These are phyloP conservation scores for Neofusicoccum laricinum DNA, from an alignment of 2,329 filamentous ascomycete genomes.

Conservation along the genomic window DNA sequence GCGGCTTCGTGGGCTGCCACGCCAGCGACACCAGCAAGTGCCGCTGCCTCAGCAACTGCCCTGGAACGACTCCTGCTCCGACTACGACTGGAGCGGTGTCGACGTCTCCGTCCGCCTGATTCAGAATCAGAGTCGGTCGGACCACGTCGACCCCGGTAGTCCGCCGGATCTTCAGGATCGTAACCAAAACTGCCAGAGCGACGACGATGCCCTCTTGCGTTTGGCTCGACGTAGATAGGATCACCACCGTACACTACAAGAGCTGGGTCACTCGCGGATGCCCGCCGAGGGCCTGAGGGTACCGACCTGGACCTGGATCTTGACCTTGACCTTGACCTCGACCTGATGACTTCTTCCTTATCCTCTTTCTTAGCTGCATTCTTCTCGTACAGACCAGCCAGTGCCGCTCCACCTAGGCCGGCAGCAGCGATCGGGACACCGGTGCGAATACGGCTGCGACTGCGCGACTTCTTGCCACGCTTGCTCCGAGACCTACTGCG, in stretches of 20 bases:
- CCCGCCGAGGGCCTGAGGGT: slow-evolving; percentile 43
- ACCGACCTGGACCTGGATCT: slow-evolving; percentile 45
- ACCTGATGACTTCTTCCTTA: slow-evolving; percentile 39
- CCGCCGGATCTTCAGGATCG: slow-evolving; percentile 39
- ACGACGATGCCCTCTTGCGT: slow-evolving; percentile 45
- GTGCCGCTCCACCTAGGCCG: slow-evolving; percentile 59
- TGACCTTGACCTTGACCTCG: slow-evolving; percentile 32
- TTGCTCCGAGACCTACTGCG: slow-evolving; percentile 57
- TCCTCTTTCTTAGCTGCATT: slow-evolving; percentile 59
- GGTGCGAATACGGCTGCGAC: slow-evolving; percentile 54
- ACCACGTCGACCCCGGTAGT: slow-evolving; percentile 42
- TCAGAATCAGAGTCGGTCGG: slow-evolving; percentile 36
- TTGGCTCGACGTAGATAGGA: slow-evolving; percentile 56
- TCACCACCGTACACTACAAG: slow-evolving; percentile 65
- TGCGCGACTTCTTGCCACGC: slow-evolving; percentile 49
- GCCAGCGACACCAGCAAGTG: slow-evolving; percentile 57
- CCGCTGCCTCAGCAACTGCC: slow-evolving; percentile 53
- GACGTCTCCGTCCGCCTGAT: slow-evolving; percentile 25
- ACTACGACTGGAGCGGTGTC: slow-evolving; percentile 34
- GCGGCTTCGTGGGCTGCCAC: slow-evolving; percentile 57
- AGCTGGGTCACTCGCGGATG: slow-evolving; percentile 47
- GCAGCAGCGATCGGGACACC: slow-evolving; percentile 61
- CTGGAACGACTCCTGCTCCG: slow-evolving; percentile 49
- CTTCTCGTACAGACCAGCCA: slow-evolving; percentile 62
- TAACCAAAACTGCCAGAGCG: slow-evolving; percentile 29